Percentiles rank a stretch among this genome's conserved stretches.
Evolutionary conservation across 139 green algal genomes (phyloP).

Genomic region (Chlorella sp.): DNA sequence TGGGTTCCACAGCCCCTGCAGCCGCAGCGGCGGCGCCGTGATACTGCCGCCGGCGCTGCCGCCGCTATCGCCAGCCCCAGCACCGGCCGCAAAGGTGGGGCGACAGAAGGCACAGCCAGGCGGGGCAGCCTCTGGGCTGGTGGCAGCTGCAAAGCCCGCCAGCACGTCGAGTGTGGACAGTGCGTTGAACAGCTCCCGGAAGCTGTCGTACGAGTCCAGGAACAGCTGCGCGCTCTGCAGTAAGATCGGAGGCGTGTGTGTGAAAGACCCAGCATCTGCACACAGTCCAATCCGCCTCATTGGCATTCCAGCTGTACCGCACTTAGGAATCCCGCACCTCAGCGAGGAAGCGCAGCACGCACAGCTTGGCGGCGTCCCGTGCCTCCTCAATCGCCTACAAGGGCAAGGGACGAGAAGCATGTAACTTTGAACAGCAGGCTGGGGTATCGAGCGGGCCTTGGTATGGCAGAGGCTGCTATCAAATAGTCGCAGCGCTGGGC

Average conservation of each 20-base stretch:
- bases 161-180: slow-evolving; percentile 72
- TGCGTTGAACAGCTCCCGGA: slow-evolving; percentile 11
- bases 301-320: too few species aligned
- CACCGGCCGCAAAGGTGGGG: slow-evolving; percentile 51
- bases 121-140: slow-evolving; percentile 26
- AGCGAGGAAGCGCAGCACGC: slow-evolving; percentile 31
- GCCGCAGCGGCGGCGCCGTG: neutral
- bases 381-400: neutral
- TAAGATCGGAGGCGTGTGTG: too few species aligned
- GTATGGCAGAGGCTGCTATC: too few species aligned
- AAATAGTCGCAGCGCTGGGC: neutral
- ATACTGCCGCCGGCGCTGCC: neutral
- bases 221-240: slow-evolving; percentile 32
- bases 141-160: slow-evolving; percentile 64
- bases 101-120: slow-evolving; percentile 64
- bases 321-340: slow-evolving; percentile 1
- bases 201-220: slow-evolving; percentile 18
- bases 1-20: slow-evolving; percentile 72
- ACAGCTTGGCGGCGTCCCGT: slow-evolving; percentile 4
- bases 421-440: too few species aligned
- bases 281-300: neutral
- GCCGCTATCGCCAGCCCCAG: neutral
- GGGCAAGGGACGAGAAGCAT: too few species aligned
- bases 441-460: too few species aligned
- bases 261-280: too few species aligned